These are phyloP conservation scores for Starmerella kuoi DNA, from an alignment of 805 yeast species.

Conservation along the genomic window DNA sequence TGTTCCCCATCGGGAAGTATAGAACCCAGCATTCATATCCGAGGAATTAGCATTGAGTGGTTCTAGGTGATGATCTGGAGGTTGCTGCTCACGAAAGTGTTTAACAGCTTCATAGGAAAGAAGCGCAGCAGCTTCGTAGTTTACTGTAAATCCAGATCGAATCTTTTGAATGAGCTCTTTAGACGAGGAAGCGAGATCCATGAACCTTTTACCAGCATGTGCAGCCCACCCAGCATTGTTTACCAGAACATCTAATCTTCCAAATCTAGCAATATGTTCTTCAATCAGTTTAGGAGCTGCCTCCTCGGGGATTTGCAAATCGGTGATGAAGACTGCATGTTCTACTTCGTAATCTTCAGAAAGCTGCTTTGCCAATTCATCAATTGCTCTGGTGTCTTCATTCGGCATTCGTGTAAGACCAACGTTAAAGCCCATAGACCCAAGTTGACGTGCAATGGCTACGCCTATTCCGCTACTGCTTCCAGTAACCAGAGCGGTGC, in stretches of 20 bases:
- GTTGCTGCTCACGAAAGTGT: slow-evolving; percentile 12
- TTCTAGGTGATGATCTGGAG: slow-evolving; percentile 6
- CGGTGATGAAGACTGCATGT: slow-evolving; percentile 10
- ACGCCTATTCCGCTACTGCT: slow-evolving; percentile 18
- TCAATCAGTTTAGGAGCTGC: slow-evolving; percentile 7
- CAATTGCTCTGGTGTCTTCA: slow-evolving; percentile 2
- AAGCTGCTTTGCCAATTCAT: slow-evolving; percentile 10
- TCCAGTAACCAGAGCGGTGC: slow-evolving; percentile 17
- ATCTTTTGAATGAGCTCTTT: slow-evolving; percentile 7
- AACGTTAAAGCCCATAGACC: slow-evolving; percentile 13
- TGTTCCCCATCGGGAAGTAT: slow-evolving; percentile 14
- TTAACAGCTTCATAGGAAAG: slow-evolving; percentile 15
- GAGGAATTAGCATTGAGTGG: slow-evolving; percentile 5
- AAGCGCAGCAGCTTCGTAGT: slow-evolving; percentile 14
- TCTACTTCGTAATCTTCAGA: slow-evolving; percentile 9
- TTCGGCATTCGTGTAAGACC: slow-evolving; percentile 17
- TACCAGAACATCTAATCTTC: slow-evolving; percentile 17
- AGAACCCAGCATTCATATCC: slow-evolving; percentile 14
- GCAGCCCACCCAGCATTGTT: slow-evolving; percentile 19
- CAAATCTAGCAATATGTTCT: slow-evolving; percentile 10
- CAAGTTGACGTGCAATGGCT: slow-evolving; percentile 17
- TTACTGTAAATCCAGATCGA: slow-evolving; percentile 16
- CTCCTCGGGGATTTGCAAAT: slow-evolving; percentile 11
- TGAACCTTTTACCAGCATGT: slow-evolving; percentile 13
- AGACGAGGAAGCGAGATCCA: slow-evolving; percentile 10